phyloP scores from a whole-genome alignment of 306 rosid genomes.

The Vicia sativa region DNA sequence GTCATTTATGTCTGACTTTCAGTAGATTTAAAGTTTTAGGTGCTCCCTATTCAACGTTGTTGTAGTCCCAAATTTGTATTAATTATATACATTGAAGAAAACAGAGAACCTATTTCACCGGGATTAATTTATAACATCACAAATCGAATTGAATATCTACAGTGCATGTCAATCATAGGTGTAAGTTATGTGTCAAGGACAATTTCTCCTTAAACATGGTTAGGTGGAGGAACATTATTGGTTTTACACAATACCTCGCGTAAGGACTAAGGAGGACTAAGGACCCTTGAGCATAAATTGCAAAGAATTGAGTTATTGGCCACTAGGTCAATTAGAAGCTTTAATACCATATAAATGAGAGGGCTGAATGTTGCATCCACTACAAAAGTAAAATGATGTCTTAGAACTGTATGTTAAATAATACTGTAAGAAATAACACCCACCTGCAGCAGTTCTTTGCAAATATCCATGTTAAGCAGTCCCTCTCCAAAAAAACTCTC shows the following conservation, averaged over 20 bases:
- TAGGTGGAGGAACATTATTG: not conserved
- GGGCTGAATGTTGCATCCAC: constrained; percentile 4
- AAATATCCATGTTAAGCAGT: constrained; percentile 67
- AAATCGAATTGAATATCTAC: constrained; percentile 3
- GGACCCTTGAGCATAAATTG: not conserved
- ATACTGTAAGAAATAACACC: constrained; percentile 25
- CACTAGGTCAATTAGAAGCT: constrained; percentile 3
- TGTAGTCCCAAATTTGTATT: constrained; percentile 1
- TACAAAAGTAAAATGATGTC: constrained; percentile 12
- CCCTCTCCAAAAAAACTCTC: constrained; percentile 66
- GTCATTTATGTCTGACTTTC: not conserved
- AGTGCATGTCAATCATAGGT: constrained; percentile 21
- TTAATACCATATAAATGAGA: constrained; percentile 7
- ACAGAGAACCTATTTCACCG: not conserved
- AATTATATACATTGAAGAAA: constrained; percentile 24
- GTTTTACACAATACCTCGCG: constrained; percentile 11
- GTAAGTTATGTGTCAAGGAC: constrained; percentile 10
- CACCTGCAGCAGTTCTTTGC: constrained; percentile 92
- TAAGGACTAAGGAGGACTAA: too few relatives aligned
- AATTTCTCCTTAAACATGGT: constrained; percentile 20
- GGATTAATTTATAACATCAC: not conserved
- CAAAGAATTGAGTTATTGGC: constrained; percentile 7
- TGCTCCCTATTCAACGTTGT: constrained; percentile 15
- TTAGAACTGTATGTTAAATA: constrained; percentile 31
- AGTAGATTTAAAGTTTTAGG: constrained; percentile 18